These are phyloP conservation scores for Thermomucor indicae-seudaticae DNA, from an alignment of 371 early-diverging fungal genomes.

Conservation along the genomic window DNA sequence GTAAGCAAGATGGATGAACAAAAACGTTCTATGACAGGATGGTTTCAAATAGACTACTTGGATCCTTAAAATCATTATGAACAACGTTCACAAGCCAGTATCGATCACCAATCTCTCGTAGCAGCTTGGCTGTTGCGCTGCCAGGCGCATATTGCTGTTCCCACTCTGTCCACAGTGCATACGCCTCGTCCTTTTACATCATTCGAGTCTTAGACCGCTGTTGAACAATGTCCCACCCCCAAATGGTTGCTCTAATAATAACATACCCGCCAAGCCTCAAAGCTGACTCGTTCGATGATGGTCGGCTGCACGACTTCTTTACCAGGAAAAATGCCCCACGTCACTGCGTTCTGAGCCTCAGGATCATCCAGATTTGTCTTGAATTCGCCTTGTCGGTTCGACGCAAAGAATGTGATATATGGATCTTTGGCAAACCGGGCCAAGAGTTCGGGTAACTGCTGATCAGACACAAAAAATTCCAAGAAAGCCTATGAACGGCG, in stretches of 20 bases:
- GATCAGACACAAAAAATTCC: constrained; percentile 69
- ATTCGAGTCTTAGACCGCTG: background rate
- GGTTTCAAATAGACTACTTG: constrained; percentile 51
- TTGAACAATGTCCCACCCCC: constrained; percentile 11
- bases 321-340: constrained; percentile 98
- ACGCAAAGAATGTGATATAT: constrained; percentile 84
- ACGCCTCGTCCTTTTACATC: constrained; percentile 70
- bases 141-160: constrained; percentile 64
- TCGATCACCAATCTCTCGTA: constrained; percentile 59
- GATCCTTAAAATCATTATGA: constrained; percentile 78
- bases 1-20: constrained; percentile 1
- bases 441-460: constrained; percentile 43
- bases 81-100: constrained; percentile 92
- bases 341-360: constrained; percentile 75
- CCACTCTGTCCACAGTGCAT: constrained; percentile 91
- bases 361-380: constrained; percentile 56
- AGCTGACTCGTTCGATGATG: constrained; percentile 83
- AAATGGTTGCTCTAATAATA: background rate
- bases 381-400: constrained; percentile 75
- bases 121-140: constrained; percentile 49
- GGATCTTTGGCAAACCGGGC: constrained; percentile 47
- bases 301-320: constrained; percentile 94
- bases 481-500: constrained; percentile 56
- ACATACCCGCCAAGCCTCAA: constrained; percentile 86
- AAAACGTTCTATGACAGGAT: constrained; percentile 25